Base-by-base conservation (phyloP, 257 asterid species). In the Echites panduratus region DNA sequence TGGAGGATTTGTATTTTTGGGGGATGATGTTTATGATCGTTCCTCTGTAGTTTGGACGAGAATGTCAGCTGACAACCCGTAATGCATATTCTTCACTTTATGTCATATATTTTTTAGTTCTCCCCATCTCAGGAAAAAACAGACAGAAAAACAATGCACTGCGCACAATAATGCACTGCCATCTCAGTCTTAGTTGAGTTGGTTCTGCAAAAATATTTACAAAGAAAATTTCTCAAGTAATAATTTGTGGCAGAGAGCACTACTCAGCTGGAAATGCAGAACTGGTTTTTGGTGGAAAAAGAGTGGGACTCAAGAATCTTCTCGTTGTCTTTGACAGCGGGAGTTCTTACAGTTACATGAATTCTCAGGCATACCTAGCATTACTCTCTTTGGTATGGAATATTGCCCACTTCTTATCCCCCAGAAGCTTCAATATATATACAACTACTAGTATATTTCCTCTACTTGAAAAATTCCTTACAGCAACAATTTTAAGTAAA, bases 271-370 rank as follows among this genome's bases (percentile, higher is more conserved):
- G 93, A 76, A 75, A 66, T 41, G 99, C 90, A 27, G 98, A 94
- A 52, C 89, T 92, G 74, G 82, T 82, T 40, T 85, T 87, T 70
- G 97, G 93, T 2, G 95, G 98, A 75, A 90, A 72, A 81, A 76
- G 89, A 24, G 87, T 89, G 5, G 99, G 98, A 22, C 73, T 80
- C 29, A 92, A 87, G 85, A 87, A 90, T 75, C 96, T 94, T 19
- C 76, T 77, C 41, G 83, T 91, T 40, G 85, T 92, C n/a, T 92
- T 94, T 68, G 99, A 94, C 85, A 94, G 99, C 66, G 99, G 99
- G 82, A 94, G 99, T 78, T 94, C 99, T 38, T 94, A 87, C 76
- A 90, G 90, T 49, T 94, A 94, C 84, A 83, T 94, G 26, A 84
- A 74, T 74, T 87, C 95, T 71, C 96, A 86, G 75, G 85, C 90